Conservation (phyloP, 768 basidiomycete species). For the Agrocybe pediades region DNA sequence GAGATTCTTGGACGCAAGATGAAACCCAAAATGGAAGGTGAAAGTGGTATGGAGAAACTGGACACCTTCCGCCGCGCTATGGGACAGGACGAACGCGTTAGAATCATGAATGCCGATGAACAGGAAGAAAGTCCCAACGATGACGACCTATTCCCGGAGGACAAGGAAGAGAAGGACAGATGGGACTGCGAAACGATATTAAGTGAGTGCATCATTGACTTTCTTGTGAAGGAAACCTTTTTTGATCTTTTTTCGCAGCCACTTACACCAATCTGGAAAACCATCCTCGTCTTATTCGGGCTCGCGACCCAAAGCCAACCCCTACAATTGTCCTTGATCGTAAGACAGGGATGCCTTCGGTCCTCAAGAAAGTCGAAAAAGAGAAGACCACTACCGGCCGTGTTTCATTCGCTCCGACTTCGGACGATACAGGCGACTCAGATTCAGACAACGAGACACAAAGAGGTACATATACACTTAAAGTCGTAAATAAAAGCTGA, state of each 20-base stretch:
- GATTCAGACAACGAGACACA: conserved; percentile 27
- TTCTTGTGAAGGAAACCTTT: background rate
- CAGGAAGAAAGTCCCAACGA: conserved; percentile 52
- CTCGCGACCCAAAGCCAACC: conserved; percentile 52
- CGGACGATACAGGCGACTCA: conserved; percentile 27
- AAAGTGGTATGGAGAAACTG: conserved; percentile 76
- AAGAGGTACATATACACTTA: conserved; percentile 11
- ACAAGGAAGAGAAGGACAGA: conserved; percentile 66
- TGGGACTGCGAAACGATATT: conserved; percentile 99
- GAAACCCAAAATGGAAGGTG: conserved; percentile 73
- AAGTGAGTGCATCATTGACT: conserved; percentile 51
- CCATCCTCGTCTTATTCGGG: conserved; percentile 86
- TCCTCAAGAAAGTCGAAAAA: conserved; percentile 30
- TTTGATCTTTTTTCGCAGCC: conserved; percentile 46
- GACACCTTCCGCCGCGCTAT: conserved; percentile 77
- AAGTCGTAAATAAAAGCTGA: conserved; percentile 1
- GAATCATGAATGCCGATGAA: conserved; percentile 43
- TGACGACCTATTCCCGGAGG: conserved; percentile 40
- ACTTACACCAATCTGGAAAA: conserved; percentile 98
- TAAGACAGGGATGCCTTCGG: conserved; percentile 73
- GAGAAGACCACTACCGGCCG: conserved; percentile 19
- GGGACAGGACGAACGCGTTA: conserved; percentile 66
- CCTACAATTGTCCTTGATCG: conserved; percentile 74
- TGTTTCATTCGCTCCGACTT: conserved; percentile 10
- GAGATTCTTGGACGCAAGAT: conserved; percentile 89